Base-by-base conservation (phyloP, 768 basidiomycete genomes). In the Coprinopsis sp. region DNA sequence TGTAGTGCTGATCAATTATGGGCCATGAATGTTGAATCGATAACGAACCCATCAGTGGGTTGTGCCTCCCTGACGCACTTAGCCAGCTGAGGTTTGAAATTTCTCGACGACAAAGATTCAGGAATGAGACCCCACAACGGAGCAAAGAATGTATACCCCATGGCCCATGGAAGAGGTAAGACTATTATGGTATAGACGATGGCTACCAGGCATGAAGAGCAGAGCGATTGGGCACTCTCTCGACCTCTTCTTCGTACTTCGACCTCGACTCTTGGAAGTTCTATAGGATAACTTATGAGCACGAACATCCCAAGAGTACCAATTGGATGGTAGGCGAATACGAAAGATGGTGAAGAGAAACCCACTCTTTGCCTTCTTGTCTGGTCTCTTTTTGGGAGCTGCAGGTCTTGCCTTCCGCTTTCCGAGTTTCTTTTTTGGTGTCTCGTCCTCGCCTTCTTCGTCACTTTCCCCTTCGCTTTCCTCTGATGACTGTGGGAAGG, bases 221-320 rank as follows among this genome's bases (percentile, higher is more conserved):
- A 53, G 72, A 76, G 29, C 71, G 71, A 36, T 81, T 65, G 33
- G 78, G 78, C 42, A 79, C 61, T 53, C 74, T 82, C 60, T 86
- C 91, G 65, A 87, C 73, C 69, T 96, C 94, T 62, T 90, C 81
- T 64, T 98, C 94, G 80, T 96, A 96, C n/a, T 66, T 97, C 95
- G 58, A 98, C 85, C 63, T 97, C 91, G 59, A 98, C 85, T 53
- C 84, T 74, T 12, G 91, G 85, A 16, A 83, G 87, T 58, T 74
- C 84, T 84, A 62, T 8, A 50, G n/a, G n/a, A n/a, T n/a, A n/a
- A n/a, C n/a, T n/a, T n/a, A n/a, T n/a, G n/a, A n/a, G n/a, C n/a
- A n/a, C n/a, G n/a, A n/a, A n/a, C n/a, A n/a, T n/a, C n/a, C n/a
- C n/a, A n/a, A n/a, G n/a, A n/a, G n/a, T n/a, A n/a, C n/a, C n/a